phyloP scores from a whole-genome alignment of 208 protist genomes.

The Leishmania major region DNA sequence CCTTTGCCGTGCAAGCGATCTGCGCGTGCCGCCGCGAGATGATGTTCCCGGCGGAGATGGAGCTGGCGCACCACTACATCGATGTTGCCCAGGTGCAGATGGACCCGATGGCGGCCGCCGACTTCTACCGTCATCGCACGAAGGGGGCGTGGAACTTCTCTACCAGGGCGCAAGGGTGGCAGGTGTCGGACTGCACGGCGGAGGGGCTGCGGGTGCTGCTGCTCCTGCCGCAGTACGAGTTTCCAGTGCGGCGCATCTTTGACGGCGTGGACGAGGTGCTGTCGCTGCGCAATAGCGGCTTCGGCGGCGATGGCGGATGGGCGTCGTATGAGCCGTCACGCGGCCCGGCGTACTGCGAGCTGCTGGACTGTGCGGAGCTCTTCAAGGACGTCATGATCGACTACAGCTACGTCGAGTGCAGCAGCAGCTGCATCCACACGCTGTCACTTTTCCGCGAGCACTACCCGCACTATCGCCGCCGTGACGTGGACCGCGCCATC shows the following conservation, averaged over 20 bases:
- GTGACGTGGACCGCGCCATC: constrained; percentile 90
- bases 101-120: constrained; percentile 77
- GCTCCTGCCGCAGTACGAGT: constrained; percentile 47
- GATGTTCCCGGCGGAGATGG: constrained; percentile 64
- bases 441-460: constrained; percentile 91
- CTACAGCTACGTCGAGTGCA: constrained; percentile 97
- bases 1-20: constrained; percentile 96
- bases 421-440: constrained; percentile 94
- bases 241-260: constrained; percentile 65
- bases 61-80: constrained; percentile 92
- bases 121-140: constrained; percentile 94
- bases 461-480: constrained; percentile 88
- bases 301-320: constrained; percentile 92
- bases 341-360: constrained; percentile 89
- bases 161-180: constrained; percentile 95
- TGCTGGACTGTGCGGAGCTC: constrained; percentile 95
- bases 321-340: constrained; percentile 95
- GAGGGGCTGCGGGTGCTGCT: constrained; percentile 95
- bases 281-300: constrained; percentile 89
- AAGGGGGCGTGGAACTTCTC: constrained; percentile 98
- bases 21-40: constrained; percentile 81
- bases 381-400: constrained; percentile 99
- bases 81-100: constrained; percentile 93
- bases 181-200: constrained; percentile 97
- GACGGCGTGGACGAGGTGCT: constrained; percentile 96